Base-by-base conservation (phyloP, 164 flowering plant genomes). In the Tetrastigma voinierianum region DNA sequence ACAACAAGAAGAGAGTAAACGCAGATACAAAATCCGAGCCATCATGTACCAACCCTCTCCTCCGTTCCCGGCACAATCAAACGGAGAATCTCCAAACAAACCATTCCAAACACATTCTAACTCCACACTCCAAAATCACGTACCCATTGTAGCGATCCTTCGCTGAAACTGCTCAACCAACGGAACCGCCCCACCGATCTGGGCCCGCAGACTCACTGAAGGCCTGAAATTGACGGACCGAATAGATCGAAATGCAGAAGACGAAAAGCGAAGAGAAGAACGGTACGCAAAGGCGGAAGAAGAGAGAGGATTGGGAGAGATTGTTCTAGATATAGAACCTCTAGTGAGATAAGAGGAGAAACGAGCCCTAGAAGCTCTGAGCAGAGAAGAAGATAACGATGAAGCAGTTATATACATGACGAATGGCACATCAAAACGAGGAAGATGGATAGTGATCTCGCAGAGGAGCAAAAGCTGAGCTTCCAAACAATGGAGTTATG, bases 91-190 rank as follows among this genome's bases (percentile, higher is more conserved):
- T 7, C 40, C 40, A 32, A 32, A 32, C 40, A 32, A 32, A 7
- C 7, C 40, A 32, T 3, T 32, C 8, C 40, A 32, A 32, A 32
- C 40, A 32, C 40, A 32, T 3, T 3, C 40, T 7, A 32, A 32
- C 40, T 32, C 40, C 40, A 32, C 8, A 32, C 3, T 3, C 40
- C 40, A 32, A 32, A 3, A 32, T 4, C 40, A 32, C 5, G 40
- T 77, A 91, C 97, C 96, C 93, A 91, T 89, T 12, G 93, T 73
- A 14, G 97, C 77, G 72, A 92, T 71, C 73, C 71, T 83, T 17
- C 90, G 71, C 72, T 84, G 70, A 51, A 90, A 77, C 16, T 78
- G 83, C 17, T 83, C 84, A 61, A 89, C 51, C 56, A 67, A 72
- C 7, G 90, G 84, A 23, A 91, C 64, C 13, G 75, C 79, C 19